Evolutionary conservation across 257 asterid genomes (phyloP).

Genomic region (Petunia secreta): DNA sequence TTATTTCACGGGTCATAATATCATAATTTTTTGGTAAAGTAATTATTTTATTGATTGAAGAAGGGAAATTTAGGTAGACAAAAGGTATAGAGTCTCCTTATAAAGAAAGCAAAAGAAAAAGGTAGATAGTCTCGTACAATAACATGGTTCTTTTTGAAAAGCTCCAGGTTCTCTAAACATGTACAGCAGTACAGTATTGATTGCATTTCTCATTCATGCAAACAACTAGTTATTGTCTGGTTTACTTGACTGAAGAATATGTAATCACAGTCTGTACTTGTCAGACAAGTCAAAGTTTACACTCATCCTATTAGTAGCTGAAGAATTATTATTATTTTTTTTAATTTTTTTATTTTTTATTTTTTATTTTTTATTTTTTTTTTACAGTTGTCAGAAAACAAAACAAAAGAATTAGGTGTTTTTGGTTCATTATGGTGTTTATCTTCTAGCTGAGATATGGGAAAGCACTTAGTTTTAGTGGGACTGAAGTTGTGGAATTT

Average conservation of each 20-base stretch:
- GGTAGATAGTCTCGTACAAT: not conserved
- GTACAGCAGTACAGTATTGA: not conserved
- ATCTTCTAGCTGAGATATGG: conserved; percentile 4
- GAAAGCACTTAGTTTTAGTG: not conserved
- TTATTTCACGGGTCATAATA: conserved; percentile 1
- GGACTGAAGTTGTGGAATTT: conserved; percentile 19
- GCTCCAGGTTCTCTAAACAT: not conserved
- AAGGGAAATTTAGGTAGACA: not conserved
- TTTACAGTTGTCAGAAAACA: too few relatives aligned
- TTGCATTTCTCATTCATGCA: conserved; percentile 1
- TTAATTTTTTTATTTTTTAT: too few relatives aligned
- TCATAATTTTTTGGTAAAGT: not conserved
- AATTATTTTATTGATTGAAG: not conserved
- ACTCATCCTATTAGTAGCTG: conserved; percentile 6
- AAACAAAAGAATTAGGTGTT: not conserved
- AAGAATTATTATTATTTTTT: not conserved
- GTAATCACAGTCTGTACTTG: not conserved
- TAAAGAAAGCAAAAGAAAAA: not conserved
- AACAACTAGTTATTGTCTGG: not conserved
- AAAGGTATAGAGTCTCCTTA: not conserved
- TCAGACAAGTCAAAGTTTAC: not conserved
- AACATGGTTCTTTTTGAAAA: conserved; percentile 2
- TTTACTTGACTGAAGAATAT: not conserved
- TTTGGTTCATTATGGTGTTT: conserved; percentile 14
- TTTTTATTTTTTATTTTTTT: too few relatives aligned